Evolutionary conservation across 1,284 basidiomycete genomes (phyloP).

Genomic region (Heterobasidion annosum): DNA sequence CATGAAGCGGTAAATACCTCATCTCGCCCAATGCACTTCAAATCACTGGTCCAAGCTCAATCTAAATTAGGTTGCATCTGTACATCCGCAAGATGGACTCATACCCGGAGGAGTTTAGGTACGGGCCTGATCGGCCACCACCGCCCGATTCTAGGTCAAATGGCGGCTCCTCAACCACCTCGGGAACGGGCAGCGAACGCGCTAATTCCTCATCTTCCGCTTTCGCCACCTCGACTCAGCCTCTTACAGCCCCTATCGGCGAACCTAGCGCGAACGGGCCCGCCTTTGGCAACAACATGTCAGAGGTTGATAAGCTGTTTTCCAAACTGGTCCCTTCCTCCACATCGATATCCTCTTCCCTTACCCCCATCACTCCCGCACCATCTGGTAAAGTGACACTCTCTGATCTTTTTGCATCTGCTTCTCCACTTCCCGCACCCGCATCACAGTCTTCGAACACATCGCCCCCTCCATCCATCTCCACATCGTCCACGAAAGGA

Average conservation of each 20-base stretch:
- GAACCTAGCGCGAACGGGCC: background rate
- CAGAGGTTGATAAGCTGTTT: slow-evolving; percentile 57
- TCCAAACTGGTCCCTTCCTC: slow-evolving; percentile 32
- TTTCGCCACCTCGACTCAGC: background rate
- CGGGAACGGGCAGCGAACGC: background rate
- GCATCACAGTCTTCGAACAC: slow-evolving; percentile 7
- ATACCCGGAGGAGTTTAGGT: slow-evolving; percentile 63
- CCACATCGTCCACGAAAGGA: slow-evolving; percentile 18
- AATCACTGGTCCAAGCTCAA: background rate
- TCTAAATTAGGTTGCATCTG: slow-evolving; percentile 41
- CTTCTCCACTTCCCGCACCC: background rate
- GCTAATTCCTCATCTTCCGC: background rate
- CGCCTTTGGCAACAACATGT: slow-evolving; percentile 11
- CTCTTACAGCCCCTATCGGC: too few relatives aligned
- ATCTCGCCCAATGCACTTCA: background rate
- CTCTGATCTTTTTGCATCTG: slow-evolving; percentile 12
- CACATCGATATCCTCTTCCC: slow-evolving; percentile 5
- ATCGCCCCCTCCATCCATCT: slow-evolving; percentile 12
- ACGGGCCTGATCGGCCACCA: slow-evolving; percentile 56
- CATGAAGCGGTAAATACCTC: slow-evolving; percentile 43
- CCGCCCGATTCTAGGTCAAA: slow-evolving; percentile 15
- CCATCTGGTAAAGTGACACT: slow-evolving; percentile 7
- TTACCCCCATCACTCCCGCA: slow-evolving; percentile 2
- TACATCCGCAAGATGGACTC: slow-evolving; percentile 54
- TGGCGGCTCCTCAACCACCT: background rate